Evolutionary conservation across 2,329 filamentous ascomycete species (phyloP), one percentile per base, ranked within the genome.

Genomic region (Ramularia endophylla): DNA sequence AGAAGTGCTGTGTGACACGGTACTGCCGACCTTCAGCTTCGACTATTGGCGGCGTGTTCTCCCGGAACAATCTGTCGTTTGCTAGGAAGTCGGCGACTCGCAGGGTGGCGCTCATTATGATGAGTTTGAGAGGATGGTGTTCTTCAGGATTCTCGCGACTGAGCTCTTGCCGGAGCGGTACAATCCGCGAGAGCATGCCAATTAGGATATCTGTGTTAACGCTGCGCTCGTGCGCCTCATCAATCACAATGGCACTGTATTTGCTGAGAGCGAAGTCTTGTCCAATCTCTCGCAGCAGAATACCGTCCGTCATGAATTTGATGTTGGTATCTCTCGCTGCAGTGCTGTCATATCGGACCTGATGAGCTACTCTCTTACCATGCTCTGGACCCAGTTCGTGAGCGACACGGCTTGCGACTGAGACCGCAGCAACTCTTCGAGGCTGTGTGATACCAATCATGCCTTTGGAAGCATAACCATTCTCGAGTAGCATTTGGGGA

Each of bases 281-380:
- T 1, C 86, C 82, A 40, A 95, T 83, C 64, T 98, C 92, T 42
- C 92, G 82, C 8, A 98, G 75, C 45, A 98, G 71, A 19, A 98
- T 88, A 74, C 92, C 92, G 64, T 98, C 92, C 0, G 92, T 98
- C 89, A 98, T 95, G 67, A 97, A 98, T 63, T 98, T 98, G 62
- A 98, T 79, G 5, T 87, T 85, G 0, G 92, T 98, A 38, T 87
- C 83, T 19, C 80, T 72, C 36, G 81, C 79, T 2, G 85, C 81
- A 0, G 82, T 90, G 36, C 84, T 87, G 59, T 98, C 92, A 52
- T 97, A 98, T 17, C 94, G 84, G 55, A 98, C 95, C 62, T 68
- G 92, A 62, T 97, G 94, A 4, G 86, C 87, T 5, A 98, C 89
- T 35, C 77, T 77, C 18, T 82, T 72, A n/a, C 80, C 81, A 54